Evolutionary conservation across 805 yeast genomes (phyloP).

Genomic region (Starmerella bombi): DNA sequence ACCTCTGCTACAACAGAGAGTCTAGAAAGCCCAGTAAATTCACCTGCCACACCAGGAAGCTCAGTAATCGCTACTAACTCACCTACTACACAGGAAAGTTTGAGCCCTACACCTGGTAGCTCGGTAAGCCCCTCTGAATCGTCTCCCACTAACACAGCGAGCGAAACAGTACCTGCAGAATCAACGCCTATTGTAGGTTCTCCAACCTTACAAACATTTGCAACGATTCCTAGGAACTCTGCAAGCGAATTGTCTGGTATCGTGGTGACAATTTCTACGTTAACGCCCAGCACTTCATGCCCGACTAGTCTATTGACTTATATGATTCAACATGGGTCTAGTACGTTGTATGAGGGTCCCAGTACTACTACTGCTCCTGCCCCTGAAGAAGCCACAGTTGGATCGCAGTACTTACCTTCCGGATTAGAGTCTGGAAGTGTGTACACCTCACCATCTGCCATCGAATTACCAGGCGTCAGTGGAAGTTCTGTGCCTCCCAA

Average conservation of each 20-base stretch:
- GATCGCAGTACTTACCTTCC: slow-evolving; percentile 4
- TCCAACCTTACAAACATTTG: slow-evolving; percentile 1
- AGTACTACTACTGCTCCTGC: neutral
- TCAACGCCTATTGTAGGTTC: too few relatives aligned
- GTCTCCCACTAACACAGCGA: too few relatives aligned
- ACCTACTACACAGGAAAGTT: too few relatives aligned
- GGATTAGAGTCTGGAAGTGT: neutral
- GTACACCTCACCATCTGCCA: neutral
- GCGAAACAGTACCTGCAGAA: too few relatives aligned
- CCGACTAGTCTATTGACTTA: slow-evolving; percentile 14
- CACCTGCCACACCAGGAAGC: too few relatives aligned
- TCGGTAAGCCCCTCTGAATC: too few relatives aligned
- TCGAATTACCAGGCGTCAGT: too few relatives aligned
- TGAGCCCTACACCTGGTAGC: too few relatives aligned
- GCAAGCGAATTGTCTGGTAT: slow-evolving; percentile 6
- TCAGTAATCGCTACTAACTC: too few relatives aligned
- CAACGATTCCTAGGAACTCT: slow-evolving; percentile 1
- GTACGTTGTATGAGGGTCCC: slow-evolving; percentile 13
- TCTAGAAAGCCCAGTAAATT: too few relatives aligned
- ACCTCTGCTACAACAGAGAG: neutral
- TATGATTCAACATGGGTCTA: slow-evolving; percentile 10
- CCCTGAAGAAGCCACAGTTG: slow-evolving; percentile 12
- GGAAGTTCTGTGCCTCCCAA: too few relatives aligned
- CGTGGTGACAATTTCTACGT: slow-evolving; percentile 13
- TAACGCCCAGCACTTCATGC: slow-evolving; percentile 13